Evolutionary conservation across 2,329 filamentous ascomycete genomes (phyloP).

Genomic region (Aspergillus persii): DNA sequence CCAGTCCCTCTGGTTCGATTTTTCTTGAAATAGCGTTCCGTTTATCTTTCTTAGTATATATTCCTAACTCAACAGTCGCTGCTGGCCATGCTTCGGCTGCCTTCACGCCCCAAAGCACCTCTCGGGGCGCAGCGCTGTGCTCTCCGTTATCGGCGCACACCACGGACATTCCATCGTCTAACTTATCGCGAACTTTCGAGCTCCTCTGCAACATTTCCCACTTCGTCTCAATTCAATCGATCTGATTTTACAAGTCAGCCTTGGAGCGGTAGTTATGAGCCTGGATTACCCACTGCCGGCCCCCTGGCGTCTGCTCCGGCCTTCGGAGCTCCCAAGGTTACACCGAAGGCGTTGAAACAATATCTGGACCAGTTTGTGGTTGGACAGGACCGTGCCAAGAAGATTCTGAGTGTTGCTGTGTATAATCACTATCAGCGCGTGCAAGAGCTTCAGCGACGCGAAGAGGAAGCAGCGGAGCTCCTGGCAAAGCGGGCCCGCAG

Average conservation of each 20-base stretch:
- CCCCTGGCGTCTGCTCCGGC: constrained; percentile 60
- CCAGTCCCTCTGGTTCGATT: background rate
- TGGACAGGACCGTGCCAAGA: constrained; percentile 88
- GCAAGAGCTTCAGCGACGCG: constrained; percentile 69
- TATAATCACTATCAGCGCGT: constrained; percentile 96
- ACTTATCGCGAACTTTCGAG: constrained; percentile 24
- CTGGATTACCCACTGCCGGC: constrained; percentile 59
- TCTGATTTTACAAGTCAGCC: constrained; percentile 64
- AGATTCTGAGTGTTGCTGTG: constrained; percentile 85
- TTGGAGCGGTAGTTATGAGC: constrained; percentile 63
- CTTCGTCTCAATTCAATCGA: constrained; percentile 54
- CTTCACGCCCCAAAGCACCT: constrained; percentile 25
- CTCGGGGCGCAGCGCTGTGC: constrained; percentile 17
- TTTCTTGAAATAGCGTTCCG: background rate
- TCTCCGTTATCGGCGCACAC: constrained; percentile 23
- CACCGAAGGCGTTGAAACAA: constrained; percentile 71
- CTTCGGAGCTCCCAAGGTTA: constrained; percentile 58
- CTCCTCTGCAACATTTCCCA: constrained; percentile 36
- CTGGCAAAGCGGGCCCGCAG: constrained; percentile 69
- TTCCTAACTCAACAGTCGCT: constrained; percentile 4
- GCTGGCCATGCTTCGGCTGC: constrained; percentile 34
- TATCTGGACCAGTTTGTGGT: constrained; percentile 95
- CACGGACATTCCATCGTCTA: constrained; percentile 6
- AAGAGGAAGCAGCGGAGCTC: constrained; percentile 75
- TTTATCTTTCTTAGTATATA: background rate